Base-by-base conservation (phyloP, 495 filamentous ascomycete species). In the Massariosphaeria phaeospora region DNA sequence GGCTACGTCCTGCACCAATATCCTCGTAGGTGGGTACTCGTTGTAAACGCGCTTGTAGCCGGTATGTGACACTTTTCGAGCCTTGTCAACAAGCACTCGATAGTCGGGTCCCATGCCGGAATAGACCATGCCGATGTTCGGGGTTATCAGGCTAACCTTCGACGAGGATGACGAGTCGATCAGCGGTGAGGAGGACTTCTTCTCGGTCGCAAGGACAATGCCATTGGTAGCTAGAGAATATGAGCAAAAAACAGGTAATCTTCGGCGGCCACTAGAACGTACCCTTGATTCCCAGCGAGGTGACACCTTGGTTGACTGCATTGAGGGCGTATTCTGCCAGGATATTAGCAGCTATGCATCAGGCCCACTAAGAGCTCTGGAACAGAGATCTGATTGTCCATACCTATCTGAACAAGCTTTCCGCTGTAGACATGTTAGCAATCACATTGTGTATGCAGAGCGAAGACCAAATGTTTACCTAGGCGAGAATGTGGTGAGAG, bases 31-130 rank as follows among this genome's bases (percentile, higher is more conserved):
- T 12, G 93, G 93, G 79, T 99, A 99, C 76, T 99, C 93, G 73
- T 99, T 99, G 78, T 99, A 99, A 72, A 99, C 87, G 70, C 93
- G 89, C 79, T 99, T 99, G 82, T 97, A 99, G 71, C 85, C 85
- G 40, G 94, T 95, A 75, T 99, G 94, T n/a, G 89, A 93, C 52
- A 96, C 93, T 73, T 96, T 97, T 61, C 93, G 90, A 55, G 93
- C 94, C 70, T 88, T 90, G 76, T 99, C 93, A 53, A 96, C 94
- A 39, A 99, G 82, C 38, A 97, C 88, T 64, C 93, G 84, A 76
- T 97, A 99, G 73, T 99, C 94, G 45, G 93, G 93, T 15, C 94
- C 89, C 93, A 98, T 99, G 69, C 93, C 93, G 20, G 87, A 86
- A 75, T 99, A 99, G 66, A 99, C 94, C 94, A 96, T 97, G 70